Base-by-base conservation (phyloP, 1,139 yeast genomes). In the Yamadazyma conglobata region DNA sequence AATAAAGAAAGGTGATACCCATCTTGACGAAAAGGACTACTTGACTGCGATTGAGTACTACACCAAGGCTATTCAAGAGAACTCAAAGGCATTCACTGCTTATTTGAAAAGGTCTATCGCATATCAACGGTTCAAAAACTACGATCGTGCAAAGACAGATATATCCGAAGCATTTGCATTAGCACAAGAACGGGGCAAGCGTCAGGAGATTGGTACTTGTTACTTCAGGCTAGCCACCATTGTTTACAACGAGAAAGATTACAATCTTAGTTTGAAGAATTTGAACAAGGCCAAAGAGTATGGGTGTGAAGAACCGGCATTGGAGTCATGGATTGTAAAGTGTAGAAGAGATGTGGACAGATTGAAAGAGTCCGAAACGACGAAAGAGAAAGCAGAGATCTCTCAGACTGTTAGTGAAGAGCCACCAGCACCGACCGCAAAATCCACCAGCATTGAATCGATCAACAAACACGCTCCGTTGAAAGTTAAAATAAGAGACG, bases 191-290 rank as follows among this genome's bases (percentile, higher is more conserved):
- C 56, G 74, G 27, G 80, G 79, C 0, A 72, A 65, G 32, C 58
- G 79, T 36, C 58, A 60, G 4, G 70, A 70, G n/a, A 62, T 80
- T 23, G 83, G 77, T 0, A 59, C 67, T 18, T 76, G 81, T 15
- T 73, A 80, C 44, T 76, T 78, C 48, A 65, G 85, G 24, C 59
- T 79, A 33, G 85, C 77, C 7, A 55, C 78, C 35, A 57, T 72
- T 14, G 60, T 59, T 37, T 76, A 65, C 46, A 59, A 64, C 26
- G 61, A 70, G 37, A 76, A 74, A 40, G 58, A 70, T 10, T 64
- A 56, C 36, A 54, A 52, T 8, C 55, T 61, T 31, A 81, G 95
- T 0, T 56, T 64, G 19, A 54, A 48, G 22, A 70, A 73, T 38
- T 60, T 86, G 30, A 52, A 53, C 7, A 56, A 62, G 37, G 84